Evolutionary conservation across 495 filamentous ascomycete genomes (phyloP), one percentile per base, ranked within the genome.

Genomic region (Staphylotrichum longicolle): DNA sequence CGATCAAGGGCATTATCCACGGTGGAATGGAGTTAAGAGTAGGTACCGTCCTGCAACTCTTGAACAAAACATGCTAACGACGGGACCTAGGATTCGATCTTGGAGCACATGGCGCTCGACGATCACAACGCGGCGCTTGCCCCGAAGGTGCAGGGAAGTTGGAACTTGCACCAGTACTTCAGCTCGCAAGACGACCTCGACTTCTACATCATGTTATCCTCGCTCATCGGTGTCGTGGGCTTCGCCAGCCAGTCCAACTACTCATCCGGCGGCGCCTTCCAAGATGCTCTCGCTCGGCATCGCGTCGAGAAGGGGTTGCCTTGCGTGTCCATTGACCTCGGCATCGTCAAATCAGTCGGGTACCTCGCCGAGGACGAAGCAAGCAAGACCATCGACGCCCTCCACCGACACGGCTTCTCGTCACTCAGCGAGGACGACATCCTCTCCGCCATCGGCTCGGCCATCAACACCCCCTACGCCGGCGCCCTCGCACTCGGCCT

Each of bases 191-290:
- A 58, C 12, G 35, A 57, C 34, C 70, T 83, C 12, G 78, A 82
- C 66, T 85, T 83, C 72, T 85, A 80, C 74, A 64, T 85, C 59
- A 76, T 85, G 74, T 68, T 83, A 1, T 82, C 78, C 10, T 85
- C 82, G 0, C 58, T 75, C 5, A 56, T 71, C 10, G 77, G 78
- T 12, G 64, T 79, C n/a, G 27, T 72, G 3, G 81, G 81, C 33
- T 70, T 67, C 35, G 62, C 62, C 14, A 73, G 74, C 5, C 80
- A 84, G 59, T 65, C 77, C 37, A 81, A 81, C 63, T 84, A 84
- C 66, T 75, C 77, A 1, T 78, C 80, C 0, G 82, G 79, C 34
- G 77, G 78, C 32, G 58, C 65, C 12, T 72, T 74, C 55, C 67
- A 71, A 2, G 73, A 76, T 53, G 72, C 66, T 0, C 61, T 72